These are phyloP conservation scores for Neurospora tetrasperma DNA, from an alignment of 495 filamentous ascomycete genomes.

Conservation along the genomic window DNA sequence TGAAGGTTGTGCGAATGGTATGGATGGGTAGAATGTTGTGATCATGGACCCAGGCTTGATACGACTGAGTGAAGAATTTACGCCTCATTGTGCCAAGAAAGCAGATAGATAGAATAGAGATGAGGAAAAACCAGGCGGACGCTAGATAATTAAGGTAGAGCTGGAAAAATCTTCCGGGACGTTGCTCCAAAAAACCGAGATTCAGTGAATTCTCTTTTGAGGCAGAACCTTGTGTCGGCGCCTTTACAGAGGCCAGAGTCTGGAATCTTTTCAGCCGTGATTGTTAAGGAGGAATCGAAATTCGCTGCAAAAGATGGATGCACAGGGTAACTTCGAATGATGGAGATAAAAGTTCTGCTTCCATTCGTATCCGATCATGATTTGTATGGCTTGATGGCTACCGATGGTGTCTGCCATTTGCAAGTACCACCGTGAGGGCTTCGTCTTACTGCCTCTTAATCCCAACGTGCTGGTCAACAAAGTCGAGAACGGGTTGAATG, in stretches of 20 bases:
- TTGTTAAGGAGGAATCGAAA: background rate
- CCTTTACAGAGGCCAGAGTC: background rate
- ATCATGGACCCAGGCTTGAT: background rate
- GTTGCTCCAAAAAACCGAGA: background rate
- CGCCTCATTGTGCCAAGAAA: background rate
- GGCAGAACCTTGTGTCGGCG: background rate
- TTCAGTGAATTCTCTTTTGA: background rate
- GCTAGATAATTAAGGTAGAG: background rate
- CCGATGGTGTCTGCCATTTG: background rate
- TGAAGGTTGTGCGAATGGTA: too few species aligned
- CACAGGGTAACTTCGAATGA: background rate
- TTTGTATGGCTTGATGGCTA: background rate
- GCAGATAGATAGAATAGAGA: background rate
- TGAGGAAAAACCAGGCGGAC: background rate
- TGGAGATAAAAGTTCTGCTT: background rate
- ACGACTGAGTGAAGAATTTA: background rate
- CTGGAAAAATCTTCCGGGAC: background rate
- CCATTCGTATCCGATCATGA: background rate
- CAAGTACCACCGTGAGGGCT: background rate
- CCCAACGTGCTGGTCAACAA: conserved; percentile 13
- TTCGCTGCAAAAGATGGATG: too few species aligned
- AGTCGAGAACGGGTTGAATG: conserved; percentile 18
- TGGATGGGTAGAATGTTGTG: background rate
- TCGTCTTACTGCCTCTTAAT: background rate
- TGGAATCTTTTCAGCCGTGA: background rate